Evolutionary conservation across 371 early-diverging fungal genomes (phyloP), one percentile per base, ranked within the genome.

Genomic region (Mucor racemosus): DNA sequence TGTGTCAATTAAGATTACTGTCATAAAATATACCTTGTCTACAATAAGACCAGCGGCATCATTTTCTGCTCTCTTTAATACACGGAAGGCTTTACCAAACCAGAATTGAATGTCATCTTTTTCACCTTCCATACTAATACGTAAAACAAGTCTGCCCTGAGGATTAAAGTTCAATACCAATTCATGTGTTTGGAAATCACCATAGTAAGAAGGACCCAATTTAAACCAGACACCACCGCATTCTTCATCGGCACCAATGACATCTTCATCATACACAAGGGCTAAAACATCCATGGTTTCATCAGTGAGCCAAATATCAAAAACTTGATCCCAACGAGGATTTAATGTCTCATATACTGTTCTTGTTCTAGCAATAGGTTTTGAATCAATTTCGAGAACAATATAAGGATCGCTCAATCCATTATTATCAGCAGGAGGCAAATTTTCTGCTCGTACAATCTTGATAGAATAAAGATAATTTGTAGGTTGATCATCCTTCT

Each of bases 261-360:
- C 82, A 69, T 93, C 93, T 72, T 90, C 82, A 75, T 94, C 91
- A 68, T 87, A 90, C 5, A 94, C 89, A 11, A 88, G 78, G 3
- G 94, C 85, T 38, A 90, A 81, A 17, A 94, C 81, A 55, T 85
- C 78, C 1, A 83, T 77, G 6, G 88, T 88, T 31, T 84, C 66
- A 34, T 84, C 69, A 48, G 84, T 76, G 11, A 93, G 78, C 62
- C 85, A 84, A 2, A 94, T 77, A 63, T 95, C 90, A 77, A 93
- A 95, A 15, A 90, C 85, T 76, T 97, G 94, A 71, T 97, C 95
- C 97, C 97, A 96, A 7, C 92, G 88, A 11, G 95, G 96, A 67
- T 94, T 94, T 19, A 93, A 67, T 0, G 91, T 83, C 48, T 92
- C 92, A 60, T 82, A 85, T 13, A 92, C 88, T 19, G 84, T 88